Base-by-base conservation (phyloP, 805 yeast genomes). In the Kazachstania viticola region DNA sequence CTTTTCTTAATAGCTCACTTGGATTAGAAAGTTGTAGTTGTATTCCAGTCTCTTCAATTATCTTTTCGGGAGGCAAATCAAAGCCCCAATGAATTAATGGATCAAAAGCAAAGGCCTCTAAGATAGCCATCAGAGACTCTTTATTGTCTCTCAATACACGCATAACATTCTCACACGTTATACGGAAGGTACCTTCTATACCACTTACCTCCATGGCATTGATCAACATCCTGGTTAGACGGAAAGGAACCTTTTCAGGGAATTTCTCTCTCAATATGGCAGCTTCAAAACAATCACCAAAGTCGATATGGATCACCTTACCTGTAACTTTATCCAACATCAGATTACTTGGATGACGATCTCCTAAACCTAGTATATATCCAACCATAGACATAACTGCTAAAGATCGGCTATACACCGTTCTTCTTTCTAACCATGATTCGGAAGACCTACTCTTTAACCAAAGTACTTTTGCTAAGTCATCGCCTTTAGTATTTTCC, bases 301-400 rank as follows among this genome's bases (percentile, higher is more conserved):
- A 88, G 65, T 88, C 98, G 58, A 88, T 88, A 52, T 88, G 98
- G 26, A 88, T 71, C 32, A 88, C 95, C 48, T 88, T 84, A 39
- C 98, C 98, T 0, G 96, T 84, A 31, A 79, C 73, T 40, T 95
- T 65, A 54, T 87, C 94, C 59, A 88, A 71, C 96, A 88, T 87
- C 60, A 88, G 68, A 50, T 88, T 88, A 17, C 95, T 82, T 19
- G 97, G 97, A 58, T 88, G 98, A 41, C 98, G 73, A 54, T 88
- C 98, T 35, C 98, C 98, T 14, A 88, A 65, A 14, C 98, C 98
- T 17, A 88, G 64, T 33, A 88, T 87, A 54, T 88, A 88, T 1
- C 98, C 98, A 28, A 81, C 95, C 95, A 88, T 91, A 0, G 96
- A 87, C 96, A 91, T 91, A 5, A 84, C 95, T 0, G 97, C 97